Conservation (phyloP, 2,329 filamentous ascomycete species). For the Allantophomopsis cytisporea region DNA sequence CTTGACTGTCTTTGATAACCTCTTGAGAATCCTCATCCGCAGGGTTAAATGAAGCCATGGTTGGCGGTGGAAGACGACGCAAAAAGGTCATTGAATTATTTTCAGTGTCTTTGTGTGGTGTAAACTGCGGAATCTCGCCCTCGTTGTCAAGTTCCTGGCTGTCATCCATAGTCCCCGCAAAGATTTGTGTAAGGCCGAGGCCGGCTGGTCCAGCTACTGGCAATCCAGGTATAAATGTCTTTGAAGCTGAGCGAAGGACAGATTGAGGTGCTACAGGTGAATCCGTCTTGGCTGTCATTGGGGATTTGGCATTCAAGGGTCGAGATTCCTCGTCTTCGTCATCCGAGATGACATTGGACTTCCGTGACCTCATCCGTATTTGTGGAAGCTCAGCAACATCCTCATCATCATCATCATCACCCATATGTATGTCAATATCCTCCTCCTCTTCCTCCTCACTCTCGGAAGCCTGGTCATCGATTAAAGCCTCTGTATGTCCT, state of each 20-base stretch:
- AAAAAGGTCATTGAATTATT: conserved; percentile 34
- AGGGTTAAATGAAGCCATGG: conserved; percentile 28
- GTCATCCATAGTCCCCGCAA: conserved; percentile 76
- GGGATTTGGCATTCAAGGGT: conserved; percentile 9
- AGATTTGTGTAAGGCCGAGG: conserved; percentile 77
- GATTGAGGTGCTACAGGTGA: conserved; percentile 38
- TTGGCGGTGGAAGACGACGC: conserved; percentile 34
- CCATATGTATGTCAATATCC: conserved; percentile 16
- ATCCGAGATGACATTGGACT: conserved; percentile 21
- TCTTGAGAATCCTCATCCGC: conserved; percentile 25
- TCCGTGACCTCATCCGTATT: conserved; percentile 5
- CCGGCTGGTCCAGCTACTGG: conserved; percentile 46
- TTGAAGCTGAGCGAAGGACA: conserved; percentile 53
- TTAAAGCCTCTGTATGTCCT: conserved; percentile 16
- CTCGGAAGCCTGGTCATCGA: conserved; percentile 21
- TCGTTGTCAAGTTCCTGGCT: conserved; percentile 23
- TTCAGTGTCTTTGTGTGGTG: conserved; percentile 7
- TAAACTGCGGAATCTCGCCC: conserved; percentile 1
- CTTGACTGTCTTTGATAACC: conserved; percentile 33
- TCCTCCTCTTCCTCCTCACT: conserved; percentile 22
- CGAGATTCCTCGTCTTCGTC: conserved; percentile 20
- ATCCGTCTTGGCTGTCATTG: conserved; percentile 9
- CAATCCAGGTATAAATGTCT: conserved; percentile 56
- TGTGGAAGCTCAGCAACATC: conserved; percentile 10
- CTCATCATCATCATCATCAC: conserved; percentile 14